A percentile compares a stretch with the other conserved stretches of the same genome.
phyloP scores from a whole-genome alignment of 768 basidiomycete genomes.

The Rhodotorula toruloides region DNA sequence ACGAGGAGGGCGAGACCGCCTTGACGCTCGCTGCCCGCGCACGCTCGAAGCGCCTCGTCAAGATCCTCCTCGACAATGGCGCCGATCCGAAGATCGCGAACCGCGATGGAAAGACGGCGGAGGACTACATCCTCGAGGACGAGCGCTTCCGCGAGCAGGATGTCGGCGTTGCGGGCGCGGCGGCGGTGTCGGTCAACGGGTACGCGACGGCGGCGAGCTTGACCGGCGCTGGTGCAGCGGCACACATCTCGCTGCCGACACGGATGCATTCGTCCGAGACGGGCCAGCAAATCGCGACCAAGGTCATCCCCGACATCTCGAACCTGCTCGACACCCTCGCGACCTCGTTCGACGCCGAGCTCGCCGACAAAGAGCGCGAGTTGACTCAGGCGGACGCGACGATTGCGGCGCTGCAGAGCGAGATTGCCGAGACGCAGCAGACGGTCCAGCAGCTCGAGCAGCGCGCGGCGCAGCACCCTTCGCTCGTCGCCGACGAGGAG shows the following conservation, averaged over 20 bases:
- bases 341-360: constrained; percentile 81
- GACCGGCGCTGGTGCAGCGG: constrained; percentile 1
- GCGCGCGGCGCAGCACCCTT: constrained; percentile 48
- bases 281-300: constrained; percentile 78
- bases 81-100: constrained; percentile 93
- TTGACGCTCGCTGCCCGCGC: constrained; percentile 94
- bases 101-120: constrained; percentile 89
- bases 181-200: too few relatives aligned
- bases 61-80: constrained; percentile 89
- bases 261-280: constrained; percentile 78
- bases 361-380: constrained; percentile 85
- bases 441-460: constrained; percentile 36
- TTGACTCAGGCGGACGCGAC: constrained; percentile 68
- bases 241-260: constrained; percentile 38
- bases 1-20: constrained; percentile 97
- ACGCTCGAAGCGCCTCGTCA: constrained; percentile 88
- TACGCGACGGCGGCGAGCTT: neutral
- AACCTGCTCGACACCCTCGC: constrained; percentile 82
- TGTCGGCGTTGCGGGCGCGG: neutral
- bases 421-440: constrained; percentile 1
- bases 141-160: constrained; percentile 69
- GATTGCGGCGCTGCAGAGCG: constrained; percentile 51
- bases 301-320: constrained; percentile 76
- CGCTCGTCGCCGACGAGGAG: constrained; percentile 55
- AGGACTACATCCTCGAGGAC: constrained; percentile 98